Base-by-base conservation (phyloP, 2,329 filamentous ascomycete species). In the Neonectria punicea region DNA sequence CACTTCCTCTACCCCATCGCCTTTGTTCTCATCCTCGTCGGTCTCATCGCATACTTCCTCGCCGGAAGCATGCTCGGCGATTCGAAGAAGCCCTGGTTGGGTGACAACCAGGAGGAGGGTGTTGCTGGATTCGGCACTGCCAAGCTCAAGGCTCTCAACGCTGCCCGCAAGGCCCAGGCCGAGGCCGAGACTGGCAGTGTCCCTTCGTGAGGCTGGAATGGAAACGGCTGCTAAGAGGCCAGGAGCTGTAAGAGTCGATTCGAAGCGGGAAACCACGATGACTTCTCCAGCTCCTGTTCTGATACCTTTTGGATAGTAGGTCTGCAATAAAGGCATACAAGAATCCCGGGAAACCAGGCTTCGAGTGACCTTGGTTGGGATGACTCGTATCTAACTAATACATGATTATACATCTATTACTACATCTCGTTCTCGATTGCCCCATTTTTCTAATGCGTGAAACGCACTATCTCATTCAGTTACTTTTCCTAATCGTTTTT, bases 1-100 rank as follows among this genome's bases (percentile, higher is more conserved):
- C 92, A 97, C 81, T 97, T 89, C 85, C 86, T 98, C 81, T 99
- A 99, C 81, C 95, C 96, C 5, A 92, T 98, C 76, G 95, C 96
- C 13, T 99, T 99, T 79, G 93, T 97, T 10, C 85, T 94, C 71
- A 98, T 99, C 78, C 89, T 99, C 70, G 58, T 94, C 30, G 95
- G 96, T 1, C 87, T 97, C 73, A 84, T 94, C 53, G 85, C 93
- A 50, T 99, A 99, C 81, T 98, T 97, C 79, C 82, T 97, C 39
- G 90, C 92, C 1, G 93, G 94, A 62, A 91, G 89, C 76, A 87
- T 93, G 61, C 81, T 98, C 55, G 95, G 94, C 34, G 96, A 98
- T 80, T 90, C 92, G 58, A 89, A 90, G 84, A 99, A 99, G 87
- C 96, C 96, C 18, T 99, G 96, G 96, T 82, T 99, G 57, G 95